A percentile compares a stretch with the other conserved stretches of the same genome.
phyloP scores from a whole-genome alignment of 495 filamentous ascomycete species.

The Wilcoxina mikolae region DNA sequence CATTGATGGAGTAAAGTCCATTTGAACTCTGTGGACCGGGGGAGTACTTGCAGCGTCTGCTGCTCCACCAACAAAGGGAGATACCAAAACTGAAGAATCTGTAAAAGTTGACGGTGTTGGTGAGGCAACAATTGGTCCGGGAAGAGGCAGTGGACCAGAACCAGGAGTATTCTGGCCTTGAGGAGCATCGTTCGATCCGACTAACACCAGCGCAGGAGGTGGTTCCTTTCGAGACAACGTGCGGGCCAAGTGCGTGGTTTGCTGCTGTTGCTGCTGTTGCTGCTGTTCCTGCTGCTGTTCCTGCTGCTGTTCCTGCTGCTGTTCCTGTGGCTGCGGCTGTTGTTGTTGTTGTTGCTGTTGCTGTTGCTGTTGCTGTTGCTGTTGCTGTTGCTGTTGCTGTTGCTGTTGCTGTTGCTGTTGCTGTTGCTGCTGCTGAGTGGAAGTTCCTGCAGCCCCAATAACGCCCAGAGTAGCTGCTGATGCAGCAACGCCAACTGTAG shows the following conservation, averaged over 20 bases:
- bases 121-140: slow-evolving; percentile 11
- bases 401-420: not conserved
- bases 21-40: slow-evolving; percentile 74
- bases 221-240: slow-evolving; percentile 26
- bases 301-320: not conserved
- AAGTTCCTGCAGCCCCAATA: slow-evolving; percentile 3
- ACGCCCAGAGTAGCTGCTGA: slow-evolving; percentile 11
- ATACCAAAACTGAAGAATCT: slow-evolving; percentile 34
- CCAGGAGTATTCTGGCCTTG: not conserved
- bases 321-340: not conserved
- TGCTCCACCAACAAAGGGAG: slow-evolving; percentile 28
- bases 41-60: slow-evolving; percentile 42
- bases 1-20: slow-evolving; percentile 88
- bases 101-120: slow-evolving; percentile 27
- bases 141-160: not conserved
- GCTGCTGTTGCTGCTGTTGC: not conserved
- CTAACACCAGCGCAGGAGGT: slow-evolving; percentile 21
- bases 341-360: not conserved
- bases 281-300: not conserved
- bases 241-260: slow-evolving; percentile 1
- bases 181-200: not conserved
- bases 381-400: not conserved
- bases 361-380: not conserved
- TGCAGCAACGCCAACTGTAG: not conserved
- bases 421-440: slow-evolving; percentile 29